A percentile compares a stretch with the other conserved stretches of the same genome.
Evolutionary conservation across 345 rosid genomes (phyloP).

Genomic region (Raphanus sativus): DNA sequence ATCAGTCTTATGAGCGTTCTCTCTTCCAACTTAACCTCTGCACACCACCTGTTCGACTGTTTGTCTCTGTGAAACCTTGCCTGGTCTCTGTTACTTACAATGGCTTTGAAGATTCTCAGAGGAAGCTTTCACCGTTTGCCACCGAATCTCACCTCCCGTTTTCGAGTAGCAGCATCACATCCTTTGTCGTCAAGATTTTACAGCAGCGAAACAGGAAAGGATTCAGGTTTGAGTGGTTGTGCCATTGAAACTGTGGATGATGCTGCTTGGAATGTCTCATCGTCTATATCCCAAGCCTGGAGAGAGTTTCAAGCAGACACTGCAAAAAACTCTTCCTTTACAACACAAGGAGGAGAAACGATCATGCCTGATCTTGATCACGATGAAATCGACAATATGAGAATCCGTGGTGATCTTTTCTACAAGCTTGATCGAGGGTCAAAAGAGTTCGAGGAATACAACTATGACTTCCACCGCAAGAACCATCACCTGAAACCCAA

Average conservation of each 20-base stretch:
- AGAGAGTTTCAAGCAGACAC: constrained; percentile 32
- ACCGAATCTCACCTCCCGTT: constrained; percentile 1
- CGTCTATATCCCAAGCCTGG: constrained; percentile 60
- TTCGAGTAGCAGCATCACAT: constrained; percentile 25
- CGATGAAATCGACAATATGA: constrained; percentile 78
- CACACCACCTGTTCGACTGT: constrained; percentile 36
- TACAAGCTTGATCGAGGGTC: constrained; percentile 75
- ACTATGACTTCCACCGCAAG: constrained; percentile 70
- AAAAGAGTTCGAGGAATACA: constrained; percentile 78
- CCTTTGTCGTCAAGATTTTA: constrained; percentile 36
- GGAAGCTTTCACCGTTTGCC: constrained; percentile 23
- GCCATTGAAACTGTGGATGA: constrained; percentile 71
- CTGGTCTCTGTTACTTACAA: constrained; percentile 2
- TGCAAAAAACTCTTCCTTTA: not conserved
- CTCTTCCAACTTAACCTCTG: not conserved
- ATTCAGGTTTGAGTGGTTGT: constrained; percentile 30
- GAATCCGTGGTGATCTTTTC: constrained; percentile 74
- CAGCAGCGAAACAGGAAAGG: constrained; percentile 4
- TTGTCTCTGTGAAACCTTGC: constrained; percentile 22
- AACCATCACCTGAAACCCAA: constrained; percentile 42
- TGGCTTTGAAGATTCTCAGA: constrained; percentile 37
- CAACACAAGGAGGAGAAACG: constrained; percentile 29
- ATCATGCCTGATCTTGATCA: constrained; percentile 45
- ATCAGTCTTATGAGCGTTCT: not conserved
- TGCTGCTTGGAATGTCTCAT: constrained; percentile 66